phyloP scores from a whole-genome alignment of 345 rosid genomes.

The Raphanus sativus region DNA sequence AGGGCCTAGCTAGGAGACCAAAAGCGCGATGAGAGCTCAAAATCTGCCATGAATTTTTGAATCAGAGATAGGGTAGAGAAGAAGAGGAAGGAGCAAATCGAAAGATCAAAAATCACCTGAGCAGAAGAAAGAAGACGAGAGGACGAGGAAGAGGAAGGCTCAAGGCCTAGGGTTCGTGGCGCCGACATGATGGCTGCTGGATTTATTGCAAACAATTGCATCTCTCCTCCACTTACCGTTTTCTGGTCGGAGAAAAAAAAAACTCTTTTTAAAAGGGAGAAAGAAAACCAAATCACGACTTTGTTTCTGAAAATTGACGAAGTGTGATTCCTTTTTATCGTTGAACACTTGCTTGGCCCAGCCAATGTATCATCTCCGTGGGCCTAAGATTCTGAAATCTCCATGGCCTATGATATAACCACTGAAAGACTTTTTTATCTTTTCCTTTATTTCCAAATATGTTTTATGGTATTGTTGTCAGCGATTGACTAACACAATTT shows the following conservation, averaged over 20 bases:
- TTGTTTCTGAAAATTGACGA: neutral
- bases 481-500: too few relatives aligned
- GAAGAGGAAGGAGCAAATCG: neutral
- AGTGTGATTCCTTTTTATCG: neutral
- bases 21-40: conserved; percentile 41
- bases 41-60: conserved; percentile 37
- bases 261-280: neutral
- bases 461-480: too few relatives aligned
- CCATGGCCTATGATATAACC: neutral
- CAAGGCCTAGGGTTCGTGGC: conserved; percentile 48
- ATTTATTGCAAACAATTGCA: conserved; percentile 55
- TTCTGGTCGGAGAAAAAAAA: neutral
- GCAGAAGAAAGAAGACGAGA: conserved; percentile 22
- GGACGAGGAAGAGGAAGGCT: conserved; percentile 35
- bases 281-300: neutral
- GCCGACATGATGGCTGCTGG: conserved; percentile 37
- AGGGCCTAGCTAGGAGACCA: conserved; percentile 22
- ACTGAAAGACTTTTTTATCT: too few relatives aligned
- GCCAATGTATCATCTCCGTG: neutral
- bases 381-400: neutral
- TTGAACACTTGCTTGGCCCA: neutral
- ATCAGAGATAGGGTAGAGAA: neutral
- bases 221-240: conserved; percentile 28
- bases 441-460: too few relatives aligned
- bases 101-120: conserved; percentile 30